Conservation (phyloP, 331 rosid genomes). For the Stylosanthes scabra region DNA sequence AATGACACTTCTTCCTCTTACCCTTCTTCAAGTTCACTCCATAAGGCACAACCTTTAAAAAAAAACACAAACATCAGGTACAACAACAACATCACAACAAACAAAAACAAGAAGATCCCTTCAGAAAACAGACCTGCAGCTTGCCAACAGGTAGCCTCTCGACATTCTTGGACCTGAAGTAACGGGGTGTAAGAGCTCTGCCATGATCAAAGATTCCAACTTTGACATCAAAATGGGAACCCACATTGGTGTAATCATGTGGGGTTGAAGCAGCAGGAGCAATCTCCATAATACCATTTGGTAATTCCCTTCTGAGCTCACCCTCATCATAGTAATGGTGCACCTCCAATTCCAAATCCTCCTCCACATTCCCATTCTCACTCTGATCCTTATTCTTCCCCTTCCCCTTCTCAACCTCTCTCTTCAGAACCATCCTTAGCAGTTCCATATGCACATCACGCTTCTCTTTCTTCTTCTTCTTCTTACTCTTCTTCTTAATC, state of each 20-base stretch:
- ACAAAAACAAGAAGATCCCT: not conserved
- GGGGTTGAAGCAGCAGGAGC: constrained; percentile 65
- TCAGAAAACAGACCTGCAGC: constrained; percentile 62
- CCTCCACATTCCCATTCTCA: constrained; percentile 33
- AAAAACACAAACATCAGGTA: not conserved
- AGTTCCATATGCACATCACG: constrained; percentile 78
- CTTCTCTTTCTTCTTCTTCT: constrained; percentile 61
- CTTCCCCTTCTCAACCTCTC: constrained; percentile 80
- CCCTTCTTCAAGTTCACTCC: constrained; percentile 57
- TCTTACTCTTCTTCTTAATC: constrained; percentile 6
- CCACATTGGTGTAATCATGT: constrained; percentile 55
- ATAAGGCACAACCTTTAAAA: constrained; percentile 59
- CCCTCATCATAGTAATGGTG: constrained; percentile 43
- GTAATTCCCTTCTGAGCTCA: constrained; percentile 76
- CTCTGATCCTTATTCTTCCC: constrained; percentile 36
- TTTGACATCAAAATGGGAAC: constrained; percentile 56
- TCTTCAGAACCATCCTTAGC: constrained; percentile 83
- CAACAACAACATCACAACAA: not conserved
- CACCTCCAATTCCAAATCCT: constrained; percentile 35
- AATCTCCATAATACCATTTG: constrained; percentile 89
- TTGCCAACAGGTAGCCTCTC: constrained; percentile 65
- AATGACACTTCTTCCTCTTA: constrained; percentile 83
- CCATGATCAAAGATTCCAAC: constrained; percentile 46
- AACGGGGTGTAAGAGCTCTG: constrained; percentile 52
- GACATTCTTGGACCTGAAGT: constrained; percentile 90